Percentiles rank a stretch among this genome's conserved stretches.
Evolutionary conservation across 176 grass and related monocot genomes (phyloP).

Genomic region (Zea luxurians): DNA sequence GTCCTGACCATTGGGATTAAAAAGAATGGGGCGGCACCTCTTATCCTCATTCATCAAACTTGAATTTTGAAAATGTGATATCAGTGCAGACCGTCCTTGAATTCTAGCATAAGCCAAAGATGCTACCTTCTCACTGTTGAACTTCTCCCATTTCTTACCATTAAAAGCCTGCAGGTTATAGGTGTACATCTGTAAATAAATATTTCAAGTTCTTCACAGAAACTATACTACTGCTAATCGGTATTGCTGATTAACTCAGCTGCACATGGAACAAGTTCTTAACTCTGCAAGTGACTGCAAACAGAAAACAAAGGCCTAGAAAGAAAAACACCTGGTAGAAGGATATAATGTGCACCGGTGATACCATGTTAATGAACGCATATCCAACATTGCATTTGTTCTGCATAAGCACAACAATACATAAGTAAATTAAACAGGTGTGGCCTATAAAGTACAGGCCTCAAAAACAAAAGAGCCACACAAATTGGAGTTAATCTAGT

Average conservation of each 20-base stretch:
- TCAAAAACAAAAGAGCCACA: conserved; percentile 2
- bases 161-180: conserved; percentile 68
- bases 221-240: not conserved
- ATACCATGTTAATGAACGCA: conserved; percentile 97
- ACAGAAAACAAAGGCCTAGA: not conserved
- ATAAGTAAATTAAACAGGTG: not conserved
- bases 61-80: conserved; percentile 92
- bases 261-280: conserved; percentile 1
- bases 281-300: conserved; percentile 6
- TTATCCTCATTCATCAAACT: conserved; percentile 98
- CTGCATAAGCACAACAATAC: conserved; percentile 42
- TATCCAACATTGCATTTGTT: conserved; percentile 99
- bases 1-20: conserved; percentile 62
- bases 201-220: conserved; percentile 20
- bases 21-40: conserved; percentile 91
- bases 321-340: conserved; percentile 75
- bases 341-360: conserved; percentile 76
- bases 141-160: conserved; percentile 99
- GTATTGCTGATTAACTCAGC: conserved; percentile 16
- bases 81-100: conserved; percentile 73
- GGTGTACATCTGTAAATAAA: not conserved
- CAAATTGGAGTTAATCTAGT: not conserved
- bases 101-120: conserved; percentile 92
- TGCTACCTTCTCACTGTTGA: conserved; percentile 97
- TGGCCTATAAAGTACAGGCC: not conserved